A percentile compares a stretch with the other conserved stretches of the same genome.
Evolutionary conservation across 495 filamentous ascomycete species (phyloP).

Genomic region (Mytilinidion resinicola): DNA sequence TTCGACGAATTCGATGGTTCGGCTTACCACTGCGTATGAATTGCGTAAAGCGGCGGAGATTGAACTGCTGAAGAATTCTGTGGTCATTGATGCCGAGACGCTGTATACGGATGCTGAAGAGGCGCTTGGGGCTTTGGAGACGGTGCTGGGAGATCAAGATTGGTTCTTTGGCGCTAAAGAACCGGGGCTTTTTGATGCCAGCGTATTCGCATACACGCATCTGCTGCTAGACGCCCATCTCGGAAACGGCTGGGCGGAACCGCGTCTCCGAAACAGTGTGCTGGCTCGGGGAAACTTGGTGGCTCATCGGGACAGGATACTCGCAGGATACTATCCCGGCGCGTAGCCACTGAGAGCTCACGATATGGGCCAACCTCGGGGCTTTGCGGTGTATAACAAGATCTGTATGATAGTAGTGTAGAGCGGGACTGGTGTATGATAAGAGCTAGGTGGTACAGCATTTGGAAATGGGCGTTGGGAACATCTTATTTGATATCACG

Average conservation of each 20-base stretch:
- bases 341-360: not conserved
- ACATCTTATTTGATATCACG: not conserved
- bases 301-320: slow-evolving; percentile 48
- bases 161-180: slow-evolving; percentile 60
- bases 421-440: slow-evolving; percentile 1
- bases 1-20: slow-evolving; percentile 58
- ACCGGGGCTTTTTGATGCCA: slow-evolving; percentile 77
- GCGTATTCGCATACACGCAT: slow-evolving; percentile 86
- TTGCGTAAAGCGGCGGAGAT: slow-evolving; percentile 63
- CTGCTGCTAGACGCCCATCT: slow-evolving; percentile 59
- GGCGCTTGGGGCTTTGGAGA: slow-evolving; percentile 69
- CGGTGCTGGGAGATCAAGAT: slow-evolving; percentile 55
- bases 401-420: too few relatives aligned
- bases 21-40: slow-evolving; percentile 53
- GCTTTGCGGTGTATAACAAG: not conserved
- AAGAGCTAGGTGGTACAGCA: not conserved
- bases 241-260: slow-evolving; percentile 45
- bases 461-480: not conserved
- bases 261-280: slow-evolving; percentile 29
- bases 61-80: slow-evolving; percentile 61
- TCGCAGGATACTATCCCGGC: slow-evolving; percentile 7
- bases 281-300: slow-evolving; percentile 44
- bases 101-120: slow-evolving; percentile 62
- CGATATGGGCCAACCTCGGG: not conserved
- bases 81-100: slow-evolving; percentile 53